Evolutionary conservation across 768 basidiomycete species (phyloP), one percentile per base, ranked within the genome.

Genomic region (Wakefieldia striispora): DNA sequence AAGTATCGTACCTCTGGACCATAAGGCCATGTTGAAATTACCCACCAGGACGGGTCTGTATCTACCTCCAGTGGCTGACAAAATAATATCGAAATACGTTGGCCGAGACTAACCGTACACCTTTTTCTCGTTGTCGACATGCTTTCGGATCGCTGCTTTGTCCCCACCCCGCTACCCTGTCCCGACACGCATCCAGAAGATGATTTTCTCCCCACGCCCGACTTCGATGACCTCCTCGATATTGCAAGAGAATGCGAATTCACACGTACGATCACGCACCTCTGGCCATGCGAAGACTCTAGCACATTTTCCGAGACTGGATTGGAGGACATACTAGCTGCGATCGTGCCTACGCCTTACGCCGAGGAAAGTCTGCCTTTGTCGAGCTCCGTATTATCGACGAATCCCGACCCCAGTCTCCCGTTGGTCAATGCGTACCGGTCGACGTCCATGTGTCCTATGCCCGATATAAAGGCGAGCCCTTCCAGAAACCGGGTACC

Each of bases 1-100:
- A 67, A 69, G 62, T 67, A 65, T 65, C 65, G 68, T 68, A 68
- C 67, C 69, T 70, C 67, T 69, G 54, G 68, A 67, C 68, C 54
- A 68, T 54, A 63, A 62, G 65, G 67, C 65, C 59, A 31, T 40
- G 33, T 19, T 2, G 2, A 2, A 1, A n/a, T 3, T 6, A 1
- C 0, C 4, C 16, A 16, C 14, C 8, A 6, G 3, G 14, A 2
- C 33, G 33, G 16, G 6, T 16, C 35, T 4, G 17, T 19, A 6
- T 21, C 17, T 2, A n/a, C 38, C 8, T 7, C 1, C 2, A 3
- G 59, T 23, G 62, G 62, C 62, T 63, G 57, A 63, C 62, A 7
- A 29, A 11, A 29, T 29, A 12, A 12, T 6, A 6, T 26, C 8
- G 26, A n/a, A n/a, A n/a, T n/a, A n/a, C n/a, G n/a, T n/a, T n/a